phyloP scores from a whole-genome alignment of 2,329 filamentous ascomycete genomes.

The Phialocephala subalpina region DNA sequence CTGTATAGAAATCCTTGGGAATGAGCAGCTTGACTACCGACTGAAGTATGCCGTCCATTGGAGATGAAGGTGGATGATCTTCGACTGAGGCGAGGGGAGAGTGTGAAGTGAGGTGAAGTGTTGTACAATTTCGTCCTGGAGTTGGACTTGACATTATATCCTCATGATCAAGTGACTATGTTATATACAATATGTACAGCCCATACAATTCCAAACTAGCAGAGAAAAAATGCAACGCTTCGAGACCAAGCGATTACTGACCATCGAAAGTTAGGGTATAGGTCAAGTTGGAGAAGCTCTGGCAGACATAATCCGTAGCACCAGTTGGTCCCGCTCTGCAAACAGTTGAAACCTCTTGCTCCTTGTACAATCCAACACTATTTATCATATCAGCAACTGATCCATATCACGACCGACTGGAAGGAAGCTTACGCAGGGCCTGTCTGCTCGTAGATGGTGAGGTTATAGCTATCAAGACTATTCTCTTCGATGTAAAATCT shows the following conservation, averaged over 20 bases:
- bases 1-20: not conserved
- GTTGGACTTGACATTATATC: too few relatives aligned
- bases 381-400: not conserved
- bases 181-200: too few relatives aligned
- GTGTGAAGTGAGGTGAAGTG: not conserved
- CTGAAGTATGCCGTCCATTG: not conserved
- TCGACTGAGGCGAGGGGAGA: not conserved
- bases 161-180: too few relatives aligned
- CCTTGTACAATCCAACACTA: not conserved
- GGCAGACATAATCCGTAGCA: not conserved
- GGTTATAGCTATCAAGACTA: not conserved
- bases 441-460: constrained; percentile 3
- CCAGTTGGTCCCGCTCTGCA: not conserved
- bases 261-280: not conserved
- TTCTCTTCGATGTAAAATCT: not conserved
- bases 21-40: not conserved
- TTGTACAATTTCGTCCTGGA: too few relatives aligned
- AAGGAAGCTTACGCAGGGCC: not conserved
- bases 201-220: too few relatives aligned
- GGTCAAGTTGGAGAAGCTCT: not conserved
- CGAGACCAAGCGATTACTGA: too few relatives aligned
- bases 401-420: not conserved
- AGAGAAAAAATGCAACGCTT: too few relatives aligned
- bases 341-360: not conserved
- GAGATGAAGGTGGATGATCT: not conserved